These are phyloP conservation scores for Xylaria multiplex DNA, from an alignment of 2,329 filamentous ascomycete species.

Conservation along the genomic window DNA sequence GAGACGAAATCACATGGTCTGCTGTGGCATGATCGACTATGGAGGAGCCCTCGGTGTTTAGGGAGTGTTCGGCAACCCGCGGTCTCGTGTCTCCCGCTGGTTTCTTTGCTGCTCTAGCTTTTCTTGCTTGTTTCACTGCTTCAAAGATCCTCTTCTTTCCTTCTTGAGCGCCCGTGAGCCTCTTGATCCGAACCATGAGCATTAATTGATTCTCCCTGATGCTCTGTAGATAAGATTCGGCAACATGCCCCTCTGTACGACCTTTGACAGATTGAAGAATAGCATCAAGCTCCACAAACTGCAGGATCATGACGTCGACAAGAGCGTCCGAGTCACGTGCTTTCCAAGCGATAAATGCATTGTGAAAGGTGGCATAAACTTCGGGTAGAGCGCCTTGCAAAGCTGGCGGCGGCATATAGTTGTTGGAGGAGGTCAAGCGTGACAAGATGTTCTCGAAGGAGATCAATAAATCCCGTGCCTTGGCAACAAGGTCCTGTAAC, in stretches of 20 bases:
- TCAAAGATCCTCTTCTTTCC: slow-evolving; percentile 79
- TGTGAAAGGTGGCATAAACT: slow-evolving; percentile 77
- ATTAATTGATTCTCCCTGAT: slow-evolving; percentile 84
- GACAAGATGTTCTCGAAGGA: slow-evolving; percentile 80
- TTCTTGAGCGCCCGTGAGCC: slow-evolving; percentile 75
- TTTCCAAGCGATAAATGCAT: slow-evolving; percentile 86
- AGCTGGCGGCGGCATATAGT: slow-evolving; percentile 71
- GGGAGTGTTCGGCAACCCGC: slow-evolving; percentile 65
- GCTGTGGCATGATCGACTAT: slow-evolving; percentile 55
- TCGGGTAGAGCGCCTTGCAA: slow-evolving; percentile 72
- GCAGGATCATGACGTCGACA: slow-evolving; percentile 85
- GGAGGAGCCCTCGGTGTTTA: slow-evolving; percentile 48
- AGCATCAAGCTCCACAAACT: slow-evolving; percentile 84
- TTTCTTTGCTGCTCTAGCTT: slow-evolving; percentile 71
- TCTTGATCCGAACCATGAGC: slow-evolving; percentile 81
- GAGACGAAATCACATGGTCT: slow-evolving; percentile 52
- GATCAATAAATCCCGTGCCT: slow-evolving; percentile 79
- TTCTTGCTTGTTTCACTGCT: slow-evolving; percentile 77
- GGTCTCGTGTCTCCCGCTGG: slow-evolving; percentile 76
- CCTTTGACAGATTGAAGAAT: slow-evolving; percentile 87
- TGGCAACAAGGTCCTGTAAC: slow-evolving; percentile 76
- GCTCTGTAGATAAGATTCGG: slow-evolving; percentile 80
- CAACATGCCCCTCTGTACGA: slow-evolving; percentile 76
- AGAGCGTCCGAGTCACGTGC: slow-evolving; percentile 80
- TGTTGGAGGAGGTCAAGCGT: slow-evolving; percentile 72